Evolutionary conservation across 2,329 filamentous ascomycete species (phyloP), one percentile per base, ranked within the genome.

Genomic region (Cytospora chrysosperma): DNA sequence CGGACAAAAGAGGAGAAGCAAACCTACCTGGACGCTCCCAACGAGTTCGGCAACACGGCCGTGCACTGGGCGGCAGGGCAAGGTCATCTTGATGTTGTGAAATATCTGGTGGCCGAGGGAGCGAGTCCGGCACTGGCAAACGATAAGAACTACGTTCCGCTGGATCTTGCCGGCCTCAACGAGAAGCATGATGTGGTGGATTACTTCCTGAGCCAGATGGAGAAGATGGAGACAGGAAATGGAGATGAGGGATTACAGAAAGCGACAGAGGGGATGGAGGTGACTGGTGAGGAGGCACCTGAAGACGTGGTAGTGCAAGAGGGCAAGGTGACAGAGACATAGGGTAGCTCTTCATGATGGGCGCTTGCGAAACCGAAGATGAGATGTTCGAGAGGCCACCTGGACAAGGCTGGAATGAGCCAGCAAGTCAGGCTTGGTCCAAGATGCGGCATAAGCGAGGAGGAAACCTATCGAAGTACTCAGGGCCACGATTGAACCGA

Each of bases 51-150:
- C 52, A 98, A 97, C 78, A 97, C 94, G 0, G 86, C 92, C 0
- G 81, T 99, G 63, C 95, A 99, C 78, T 98, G 93, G 93, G 94
- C 94, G 0, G 91, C 92, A 0, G 79, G 97, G 61, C 95, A 96
- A 61, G 93, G 93, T 1, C 93, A 97, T 71, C 79, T 98, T 3
- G 85, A 88, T 7, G 85, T 88, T 4, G 92, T 97, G 8, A 91
- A 93, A 78, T 77, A 87, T 0, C 82, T 99, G 15, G 81, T 97
- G 2, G 86, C 88, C 52, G 81, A 86, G 3, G 93, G 92, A 2
- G 93, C 93, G 1, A 89, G 92, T 64, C 88, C 93, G 5, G 87
- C 87, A 13, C 79, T 92, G 34, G 88, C 88, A 72, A 98, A 98
- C 73, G 86, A 88, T 72, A 90, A 90, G 55, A 93, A 96, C 30